These are phyloP conservation scores for Fusarium sp. DNA, from an alignment of 2,329 filamentous ascomycete genomes.

Conservation along the genomic window DNA sequence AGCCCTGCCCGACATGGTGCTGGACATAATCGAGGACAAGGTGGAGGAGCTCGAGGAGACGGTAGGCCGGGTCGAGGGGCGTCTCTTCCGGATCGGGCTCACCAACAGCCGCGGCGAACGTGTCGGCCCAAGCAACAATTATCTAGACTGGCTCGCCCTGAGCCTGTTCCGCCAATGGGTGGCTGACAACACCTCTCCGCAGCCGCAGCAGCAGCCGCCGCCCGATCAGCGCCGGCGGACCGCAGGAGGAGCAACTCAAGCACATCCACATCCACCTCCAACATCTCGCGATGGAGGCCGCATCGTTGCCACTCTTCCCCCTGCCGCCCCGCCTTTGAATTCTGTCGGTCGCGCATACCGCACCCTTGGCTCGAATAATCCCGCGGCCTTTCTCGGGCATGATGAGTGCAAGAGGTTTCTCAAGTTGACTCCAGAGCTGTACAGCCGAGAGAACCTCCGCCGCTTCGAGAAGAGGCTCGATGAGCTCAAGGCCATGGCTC, in stretches of 20 bases:
- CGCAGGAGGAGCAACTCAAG: neutral
- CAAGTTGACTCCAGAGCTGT: constrained; percentile 83
- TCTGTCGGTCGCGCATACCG: constrained; percentile 80
- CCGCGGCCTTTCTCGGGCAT: constrained; percentile 76
- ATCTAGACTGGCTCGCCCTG: constrained; percentile 90
- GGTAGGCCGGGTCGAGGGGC: constrained; percentile 81
- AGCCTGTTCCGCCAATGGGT: constrained; percentile 93
- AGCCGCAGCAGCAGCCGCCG: constrained; percentile 32
- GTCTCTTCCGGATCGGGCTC: constrained; percentile 83
- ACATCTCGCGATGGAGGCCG: constrained; percentile 44
- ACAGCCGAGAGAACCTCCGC: constrained; percentile 85
- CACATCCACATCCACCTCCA: neutral
- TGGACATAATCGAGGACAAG: constrained; percentile 95
- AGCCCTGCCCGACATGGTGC: constrained; percentile 77
- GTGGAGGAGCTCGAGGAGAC: constrained; percentile 90
- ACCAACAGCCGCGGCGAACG: constrained; percentile 84
- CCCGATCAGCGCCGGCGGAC: constrained; percentile 43
- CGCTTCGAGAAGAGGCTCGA: constrained; percentile 89
- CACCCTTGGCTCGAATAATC: constrained; percentile 72
- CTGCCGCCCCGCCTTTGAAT: constrained; percentile 60
- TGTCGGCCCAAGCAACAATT: constrained; percentile 81
- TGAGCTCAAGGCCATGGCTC: constrained; percentile 85
- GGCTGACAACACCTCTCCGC: constrained; percentile 86
- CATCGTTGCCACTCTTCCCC: constrained; percentile 49
- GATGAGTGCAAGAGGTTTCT: constrained; percentile 93